Evolutionary conservation across 441 rosid species (phyloP).

Genomic region (Populus hybrid): DNA sequence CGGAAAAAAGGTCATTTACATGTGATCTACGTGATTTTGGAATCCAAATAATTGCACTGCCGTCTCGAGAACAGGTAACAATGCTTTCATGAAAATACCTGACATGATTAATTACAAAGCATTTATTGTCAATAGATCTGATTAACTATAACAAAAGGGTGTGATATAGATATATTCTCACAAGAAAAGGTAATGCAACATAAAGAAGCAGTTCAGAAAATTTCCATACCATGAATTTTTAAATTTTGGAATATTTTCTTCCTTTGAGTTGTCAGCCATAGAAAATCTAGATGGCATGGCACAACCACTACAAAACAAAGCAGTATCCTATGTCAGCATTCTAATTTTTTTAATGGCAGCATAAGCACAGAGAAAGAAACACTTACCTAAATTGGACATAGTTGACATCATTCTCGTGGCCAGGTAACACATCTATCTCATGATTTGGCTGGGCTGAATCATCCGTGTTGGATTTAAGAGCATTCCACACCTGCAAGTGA

Average conservation of each 20-base stretch:
- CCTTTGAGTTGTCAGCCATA: slow-evolving; percentile 61
- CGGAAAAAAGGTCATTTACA: slow-evolving; percentile 43
- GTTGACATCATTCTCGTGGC: slow-evolving; percentile 98
- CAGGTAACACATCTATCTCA: slow-evolving; percentile 91
- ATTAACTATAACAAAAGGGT: slow-evolving; percentile 6
- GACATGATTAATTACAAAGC: slow-evolving; percentile 20
- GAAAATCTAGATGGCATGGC: slow-evolving; percentile 79
- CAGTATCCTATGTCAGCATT: slow-evolving; percentile 13
- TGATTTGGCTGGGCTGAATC: slow-evolving; percentile 79
- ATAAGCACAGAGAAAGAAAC: slow-evolving; percentile 10
- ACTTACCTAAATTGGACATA: slow-evolving; percentile 97
- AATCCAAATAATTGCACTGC: slow-evolving; percentile 99
- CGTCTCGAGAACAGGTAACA: slow-evolving; percentile 99
- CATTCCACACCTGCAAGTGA: slow-evolving; percentile 85
- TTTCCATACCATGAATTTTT: slow-evolving; percentile 77
- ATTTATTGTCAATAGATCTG: not conserved
- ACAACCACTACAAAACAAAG: slow-evolving; percentile 77
- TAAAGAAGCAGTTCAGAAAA: slow-evolving; percentile 3
- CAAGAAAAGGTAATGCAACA: slow-evolving; percentile 10
- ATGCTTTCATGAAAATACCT: slow-evolving; percentile 97
- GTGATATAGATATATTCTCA: slow-evolving; percentile 10
- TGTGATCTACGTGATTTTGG: slow-evolving; percentile 88
- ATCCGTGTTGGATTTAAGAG: slow-evolving; percentile 67
- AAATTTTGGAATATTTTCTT: slow-evolving; percentile 84
- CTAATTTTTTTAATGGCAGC: not conserved